A percentile compares a stretch with the other conserved stretches of the same genome.
Conservation (phyloP, 2,329 filamentous ascomycete species). For the Fonsecaea erecta region DNA sequence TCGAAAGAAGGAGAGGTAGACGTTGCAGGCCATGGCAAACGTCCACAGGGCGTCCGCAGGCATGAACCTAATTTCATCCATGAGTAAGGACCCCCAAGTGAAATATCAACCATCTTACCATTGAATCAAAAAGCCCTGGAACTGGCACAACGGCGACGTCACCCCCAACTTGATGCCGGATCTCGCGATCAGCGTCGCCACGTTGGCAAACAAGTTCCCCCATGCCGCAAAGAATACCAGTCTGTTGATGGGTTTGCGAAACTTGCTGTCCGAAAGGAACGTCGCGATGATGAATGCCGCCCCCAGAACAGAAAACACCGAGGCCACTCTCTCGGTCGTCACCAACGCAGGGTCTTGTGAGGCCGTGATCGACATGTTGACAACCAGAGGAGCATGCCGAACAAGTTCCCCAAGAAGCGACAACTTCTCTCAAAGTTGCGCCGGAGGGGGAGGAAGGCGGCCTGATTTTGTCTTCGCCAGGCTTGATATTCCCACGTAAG, state of each 20-base stretch:
- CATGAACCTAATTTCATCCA: constrained; percentile 67
- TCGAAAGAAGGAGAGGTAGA: constrained; percentile 78
- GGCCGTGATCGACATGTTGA: constrained; percentile 30
- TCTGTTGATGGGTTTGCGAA: constrained; percentile 85
- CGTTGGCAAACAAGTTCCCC: constrained; percentile 77
- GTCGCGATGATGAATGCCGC: constrained; percentile 73
- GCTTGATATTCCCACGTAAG: constrained; percentile 5
- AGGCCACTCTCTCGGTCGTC: constrained; percentile 69
- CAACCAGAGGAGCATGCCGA: constrained; percentile 8
- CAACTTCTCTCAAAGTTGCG: no score
- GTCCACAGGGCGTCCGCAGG: constrained; percentile 77
- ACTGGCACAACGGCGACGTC: constrained; percentile 68
- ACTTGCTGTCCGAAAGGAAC: constrained; percentile 69
- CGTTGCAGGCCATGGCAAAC: constrained; percentile 81
- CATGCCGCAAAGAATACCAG: constrained; percentile 83
- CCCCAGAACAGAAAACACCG: constrained; percentile 71
- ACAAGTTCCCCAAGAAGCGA: neutral
- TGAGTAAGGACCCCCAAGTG: neutral
- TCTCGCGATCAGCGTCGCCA: constrained; percentile 74
- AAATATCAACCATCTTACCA: constrained; percentile 61
- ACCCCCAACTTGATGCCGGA: constrained; percentile 58
- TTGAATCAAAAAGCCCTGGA: constrained; percentile 80
- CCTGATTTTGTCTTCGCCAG: constrained; percentile 8
- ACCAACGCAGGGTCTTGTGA: constrained; percentile 60
- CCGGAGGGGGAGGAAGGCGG: constrained; percentile 9